Percentiles rank a stretch among this genome's conserved stretches.
phyloP scores from a whole-genome alignment of 345 rosid genomes.

The Eucalyptus polybractea region DNA sequence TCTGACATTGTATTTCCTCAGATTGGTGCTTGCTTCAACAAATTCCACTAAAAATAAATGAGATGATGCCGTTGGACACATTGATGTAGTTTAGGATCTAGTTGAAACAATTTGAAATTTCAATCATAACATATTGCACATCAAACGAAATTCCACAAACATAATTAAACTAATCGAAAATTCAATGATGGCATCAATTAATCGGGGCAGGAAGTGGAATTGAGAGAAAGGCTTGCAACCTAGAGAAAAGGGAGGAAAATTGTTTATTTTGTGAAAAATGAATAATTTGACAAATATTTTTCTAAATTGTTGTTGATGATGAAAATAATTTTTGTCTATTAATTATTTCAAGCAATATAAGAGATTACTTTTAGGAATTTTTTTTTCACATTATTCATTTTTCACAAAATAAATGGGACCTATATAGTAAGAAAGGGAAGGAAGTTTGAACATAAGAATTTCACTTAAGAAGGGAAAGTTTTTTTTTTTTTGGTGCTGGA shows the following conservation, averaged over 20 bases:
- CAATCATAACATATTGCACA: not conserved
- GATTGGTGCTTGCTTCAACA: not conserved
- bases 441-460: not conserved
- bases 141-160: not conserved
- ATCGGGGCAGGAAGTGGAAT: not conserved
- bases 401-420: too few relatives aligned
- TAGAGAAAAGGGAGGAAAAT: not conserved
- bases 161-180: not conserved
- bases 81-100: not conserved
- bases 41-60: not conserved
- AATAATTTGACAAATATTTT: too few relatives aligned
- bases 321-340: too few relatives aligned
- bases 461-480: not conserved
- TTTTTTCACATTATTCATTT: too few relatives aligned
- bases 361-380: too few relatives aligned
- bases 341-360: too few relatives aligned
- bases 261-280: too few relatives aligned
- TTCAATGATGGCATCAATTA: not conserved
- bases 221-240: not conserved
- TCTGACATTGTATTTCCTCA: not conserved
- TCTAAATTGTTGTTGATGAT: too few relatives aligned
- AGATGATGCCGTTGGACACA: not conserved
- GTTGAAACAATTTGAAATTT: not conserved
- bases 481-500: too few relatives aligned
- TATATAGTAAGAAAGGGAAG: not conserved